These are phyloP conservation scores for Colletotrichum sp. DNA, from an alignment of 2,329 filamentous ascomycete species.

Conservation along the genomic window DNA sequence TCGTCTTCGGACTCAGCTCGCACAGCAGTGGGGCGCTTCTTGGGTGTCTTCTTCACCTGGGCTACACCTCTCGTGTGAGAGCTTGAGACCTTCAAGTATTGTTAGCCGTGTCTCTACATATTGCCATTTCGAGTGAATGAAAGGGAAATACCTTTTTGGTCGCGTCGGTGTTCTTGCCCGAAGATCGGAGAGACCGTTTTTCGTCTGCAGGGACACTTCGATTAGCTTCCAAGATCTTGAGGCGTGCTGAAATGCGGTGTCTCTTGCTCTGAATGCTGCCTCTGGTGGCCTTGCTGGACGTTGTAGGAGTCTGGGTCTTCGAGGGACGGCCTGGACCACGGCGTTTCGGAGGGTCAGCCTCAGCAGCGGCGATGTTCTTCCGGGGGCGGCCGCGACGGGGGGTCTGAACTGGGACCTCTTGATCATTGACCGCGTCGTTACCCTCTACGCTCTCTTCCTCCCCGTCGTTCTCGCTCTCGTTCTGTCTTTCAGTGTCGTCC, in stretches of 20 bases:
- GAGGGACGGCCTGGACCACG: neutral
- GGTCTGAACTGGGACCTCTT: neutral
- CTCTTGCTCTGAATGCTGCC: neutral
- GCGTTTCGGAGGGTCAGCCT: neutral
- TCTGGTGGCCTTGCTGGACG: neutral
- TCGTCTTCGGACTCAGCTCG: slow-evolving; percentile 16
- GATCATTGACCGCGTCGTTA: neutral
- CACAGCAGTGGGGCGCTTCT: neutral
- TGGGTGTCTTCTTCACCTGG: neutral
- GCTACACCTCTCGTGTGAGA: neutral
- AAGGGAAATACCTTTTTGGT: neutral
- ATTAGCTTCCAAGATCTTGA: neutral
- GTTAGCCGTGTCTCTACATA: neutral
- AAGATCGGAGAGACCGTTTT: neutral
- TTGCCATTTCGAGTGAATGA: neutral
- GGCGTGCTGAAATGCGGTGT: neutral
- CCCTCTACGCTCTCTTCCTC: neutral
- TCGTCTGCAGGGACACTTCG: neutral
- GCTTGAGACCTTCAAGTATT: neutral
- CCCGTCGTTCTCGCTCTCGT: neutral
- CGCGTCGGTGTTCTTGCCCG: neutral
- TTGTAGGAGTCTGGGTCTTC: neutral
- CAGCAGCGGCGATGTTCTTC: neutral
- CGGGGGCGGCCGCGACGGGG: neutral
- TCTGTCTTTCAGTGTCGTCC: neutral